Evolutionary conservation across 176 grass and related monocot genomes (phyloP), one percentile per base, ranked within the genome.

Genomic region (Musa beccarii): DNA sequence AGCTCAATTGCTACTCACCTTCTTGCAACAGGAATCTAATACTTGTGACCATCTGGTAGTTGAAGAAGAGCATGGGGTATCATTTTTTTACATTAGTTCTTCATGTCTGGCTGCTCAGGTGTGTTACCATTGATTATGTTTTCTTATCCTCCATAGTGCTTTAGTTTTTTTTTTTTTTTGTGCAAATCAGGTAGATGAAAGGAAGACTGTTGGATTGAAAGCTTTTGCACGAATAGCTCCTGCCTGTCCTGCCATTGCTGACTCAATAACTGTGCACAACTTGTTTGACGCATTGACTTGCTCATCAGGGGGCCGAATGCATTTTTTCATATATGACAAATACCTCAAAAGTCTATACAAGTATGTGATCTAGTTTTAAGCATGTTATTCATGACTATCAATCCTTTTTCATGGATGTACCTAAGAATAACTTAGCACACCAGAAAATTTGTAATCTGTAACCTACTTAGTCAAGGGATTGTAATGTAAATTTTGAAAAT

Each of bases 241-340:
- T 3, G 86, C 88, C 1, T 98, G 88, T 72, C 87, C 94, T 57
- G 79, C 85, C 2, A 50, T 98, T 59, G 90, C 94, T 0, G 90
- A 98, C 54, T 61, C 88, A 59, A 93, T 98, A 79, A 98, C 90
- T 56, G 90, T 87, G 24, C 81, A 86, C 14, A 98, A 98, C 65
- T 75, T 98, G 9, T 98, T 98, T 59, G 95, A 98, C 64, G 86
- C 86, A 3, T 71, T 98, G 64, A 93, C 95, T 12, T 84, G 69
- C 55, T 89, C 86, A 13, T 89, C 88, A 1, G 78, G 88, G 70
- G 90, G 90, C 49, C 78, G 84, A 11, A 71, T 98, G 65, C 90
- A 91, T 81, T 98, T 98, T 80, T 85, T 98, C 28, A 87, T 91
- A 80, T 98, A 93, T 70, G 82, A 93, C 73, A 98, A 93, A 78